These are phyloP conservation scores for Salix brachista DNA, from an alignment of 345 rosid species.

Conservation along the genomic window DNA sequence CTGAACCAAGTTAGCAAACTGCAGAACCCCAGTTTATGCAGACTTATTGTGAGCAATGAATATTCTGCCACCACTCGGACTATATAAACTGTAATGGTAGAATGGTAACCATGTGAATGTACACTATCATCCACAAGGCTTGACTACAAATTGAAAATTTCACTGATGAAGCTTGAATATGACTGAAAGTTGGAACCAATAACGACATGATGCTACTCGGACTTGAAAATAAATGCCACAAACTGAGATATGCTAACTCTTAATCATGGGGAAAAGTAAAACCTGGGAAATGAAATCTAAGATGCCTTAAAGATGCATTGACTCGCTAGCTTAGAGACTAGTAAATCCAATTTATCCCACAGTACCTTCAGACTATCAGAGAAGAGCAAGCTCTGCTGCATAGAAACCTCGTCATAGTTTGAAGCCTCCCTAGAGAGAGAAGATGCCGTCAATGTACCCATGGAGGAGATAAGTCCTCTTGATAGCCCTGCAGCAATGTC, in stretches of 20 bases:
- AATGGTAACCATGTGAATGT: not conserved
- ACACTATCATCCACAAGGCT: not conserved
- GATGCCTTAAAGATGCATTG: not conserved
- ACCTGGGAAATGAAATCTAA: not conserved
- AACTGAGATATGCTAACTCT: not conserved
- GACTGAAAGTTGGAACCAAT: not conserved
- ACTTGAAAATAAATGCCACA: not conserved
- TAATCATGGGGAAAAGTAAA: not conserved
- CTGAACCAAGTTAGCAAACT: not conserved
- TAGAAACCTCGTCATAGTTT: slow-evolving; percentile 68
- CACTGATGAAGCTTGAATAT: not conserved
- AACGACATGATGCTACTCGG: not conserved
- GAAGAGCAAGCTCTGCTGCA: slow-evolving; percentile 84
- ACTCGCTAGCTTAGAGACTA: not conserved
- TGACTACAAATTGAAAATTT: not conserved
- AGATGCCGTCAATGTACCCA: slow-evolving; percentile 55
- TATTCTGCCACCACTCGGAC: not conserved
- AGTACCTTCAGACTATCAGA: slow-evolving; percentile 81
- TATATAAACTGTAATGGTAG: not conserved
- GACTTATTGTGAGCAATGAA: not conserved
- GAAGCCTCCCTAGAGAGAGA: slow-evolving; percentile 58
- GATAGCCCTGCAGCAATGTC: slow-evolving; percentile 19
- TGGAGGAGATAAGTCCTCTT: slow-evolving; percentile 6
- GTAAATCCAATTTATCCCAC: not conserved
- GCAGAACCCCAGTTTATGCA: not conserved